Conservation (phyloP, 768 basidiomycete species). For the Boletus speciosus region DNA sequence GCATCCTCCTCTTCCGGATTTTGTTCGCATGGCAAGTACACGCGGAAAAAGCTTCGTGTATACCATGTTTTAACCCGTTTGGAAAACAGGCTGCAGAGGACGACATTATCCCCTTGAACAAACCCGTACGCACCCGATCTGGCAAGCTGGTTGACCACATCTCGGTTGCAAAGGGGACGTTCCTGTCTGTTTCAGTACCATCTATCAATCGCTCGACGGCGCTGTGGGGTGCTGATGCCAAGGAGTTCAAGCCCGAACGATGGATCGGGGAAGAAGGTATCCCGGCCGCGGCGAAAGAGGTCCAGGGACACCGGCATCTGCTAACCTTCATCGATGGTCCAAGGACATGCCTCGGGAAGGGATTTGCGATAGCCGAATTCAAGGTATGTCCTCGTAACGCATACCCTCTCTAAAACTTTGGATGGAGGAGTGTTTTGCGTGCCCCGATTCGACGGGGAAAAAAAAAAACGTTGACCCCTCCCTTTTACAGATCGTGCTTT, state of each 20-base stretch:
- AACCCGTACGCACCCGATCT: conserved; percentile 42
- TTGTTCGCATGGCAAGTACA: conserved; percentile 11
- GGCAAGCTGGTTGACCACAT: conserved; percentile 41
- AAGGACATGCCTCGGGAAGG: conserved; percentile 8
- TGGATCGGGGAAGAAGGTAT: conserved; percentile 47
- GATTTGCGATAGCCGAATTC: conserved; percentile 4
- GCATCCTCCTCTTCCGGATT: conserved; percentile 38
- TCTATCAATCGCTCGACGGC: conserved; percentile 48
- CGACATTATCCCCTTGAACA: conserved; percentile 55
- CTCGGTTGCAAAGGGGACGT: conserved; percentile 45
- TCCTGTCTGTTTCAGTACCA: conserved; percentile 40
- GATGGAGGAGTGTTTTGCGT: not conserved
- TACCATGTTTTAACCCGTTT: not conserved
- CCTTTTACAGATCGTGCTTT: not conserved
- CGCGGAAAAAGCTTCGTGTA: not conserved
- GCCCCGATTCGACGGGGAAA: too few relatives aligned
- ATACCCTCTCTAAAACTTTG: too few relatives aligned
- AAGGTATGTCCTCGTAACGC: not conserved
- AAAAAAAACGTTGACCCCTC: too few relatives aligned
- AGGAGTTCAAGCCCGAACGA: conserved; percentile 58
- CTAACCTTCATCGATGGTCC: not conserved
- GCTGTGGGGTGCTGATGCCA: conserved; percentile 61
- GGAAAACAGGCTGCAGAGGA: conserved; percentile 46
- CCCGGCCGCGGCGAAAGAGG: conserved; percentile 29
- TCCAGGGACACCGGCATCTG: not conserved